A percentile compares a stretch with the other conserved stretches of the same genome.
These are phyloP conservation scores for Fusarium decemcellulare DNA, from an alignment of 2,329 filamentous ascomycete genomes.

Conservation along the genomic window DNA sequence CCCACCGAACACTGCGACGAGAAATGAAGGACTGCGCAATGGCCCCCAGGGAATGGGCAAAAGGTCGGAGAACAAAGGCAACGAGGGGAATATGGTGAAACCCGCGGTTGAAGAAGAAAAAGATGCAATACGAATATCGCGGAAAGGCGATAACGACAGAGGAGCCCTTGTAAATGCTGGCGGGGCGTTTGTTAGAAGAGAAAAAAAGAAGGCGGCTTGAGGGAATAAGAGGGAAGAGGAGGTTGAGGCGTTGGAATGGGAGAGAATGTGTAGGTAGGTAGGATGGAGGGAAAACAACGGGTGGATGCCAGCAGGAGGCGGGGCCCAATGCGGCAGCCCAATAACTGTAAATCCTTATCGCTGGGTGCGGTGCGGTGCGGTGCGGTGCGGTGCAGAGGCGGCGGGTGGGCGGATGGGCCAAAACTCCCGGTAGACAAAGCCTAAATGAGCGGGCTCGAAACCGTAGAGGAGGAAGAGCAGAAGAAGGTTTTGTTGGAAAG, in stretches of 20 bases:
- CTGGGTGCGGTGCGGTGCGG: constrained; percentile 5
- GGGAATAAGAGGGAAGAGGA: constrained; percentile 12
- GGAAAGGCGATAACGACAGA: constrained; percentile 4
- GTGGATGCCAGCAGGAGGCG: constrained; percentile 30
- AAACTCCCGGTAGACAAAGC: constrained; percentile 25
- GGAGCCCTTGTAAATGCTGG: constrained; percentile 25
- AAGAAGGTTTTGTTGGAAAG: constrained; percentile 12
- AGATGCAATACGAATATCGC: constrained; percentile 11
- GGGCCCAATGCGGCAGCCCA: constrained; percentile 22
- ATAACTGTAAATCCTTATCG: constrained; percentile 38
- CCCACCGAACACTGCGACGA: constrained; percentile 16
- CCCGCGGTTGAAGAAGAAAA: constrained; percentile 1
- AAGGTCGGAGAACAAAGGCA: not conserved
- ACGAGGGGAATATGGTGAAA: constrained; percentile 3
- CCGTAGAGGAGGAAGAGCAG: constrained; percentile 14
- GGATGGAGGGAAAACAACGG: constrained; percentile 13
- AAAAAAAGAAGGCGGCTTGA: constrained; percentile 6
- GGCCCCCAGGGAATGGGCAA: constrained; percentile 13
- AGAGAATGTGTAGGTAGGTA: not conserved
- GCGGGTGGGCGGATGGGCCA: constrained; percentile 24
- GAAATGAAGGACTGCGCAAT: constrained; percentile 32
- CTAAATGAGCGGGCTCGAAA: constrained; percentile 34
- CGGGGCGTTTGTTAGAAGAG: constrained; percentile 3
- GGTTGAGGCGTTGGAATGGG: constrained; percentile 24
- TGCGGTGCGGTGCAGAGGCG: constrained; percentile 17